Evolutionary conservation across 1,284 basidiomycete species (phyloP), one percentile per base, ranked within the genome.

Genomic region (Cystobasidium slooffiae): DNA sequence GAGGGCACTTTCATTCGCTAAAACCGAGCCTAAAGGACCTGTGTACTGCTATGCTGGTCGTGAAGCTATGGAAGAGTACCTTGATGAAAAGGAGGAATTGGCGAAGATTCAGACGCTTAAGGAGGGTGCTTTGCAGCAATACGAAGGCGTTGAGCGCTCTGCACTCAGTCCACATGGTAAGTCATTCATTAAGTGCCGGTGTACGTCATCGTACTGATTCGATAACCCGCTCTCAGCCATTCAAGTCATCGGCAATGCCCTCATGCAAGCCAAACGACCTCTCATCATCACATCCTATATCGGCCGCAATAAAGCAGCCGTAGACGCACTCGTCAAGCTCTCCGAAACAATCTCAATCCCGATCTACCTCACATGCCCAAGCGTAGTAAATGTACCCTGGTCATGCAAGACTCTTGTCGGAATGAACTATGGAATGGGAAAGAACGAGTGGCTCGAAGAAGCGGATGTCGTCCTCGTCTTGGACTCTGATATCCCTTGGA

Each of bases 401-500:
- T 86, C 86, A 18, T 87, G 90, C 78, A 86, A 85, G 0, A 85
- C 84, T 78, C 86, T 86, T 72, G 78, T 86, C 5, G 88, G 88
- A 0, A 77, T 85, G 31, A 84, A 86, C 6, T 88, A 81, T 77
- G 82, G 81, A 0, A 80, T 82, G 6, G 84, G 85, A 0, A 83
- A 84, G 10, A 84, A 86, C 39, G 77, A 81, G 3, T 83, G 85
- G 65, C 84, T 91, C 16, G 81, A 83, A 51, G 81, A 82, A 37
- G 88, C 88, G 0, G 90, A 91, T 77, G 84, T 87, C 4, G 84
- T 91, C 44, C 81, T 91, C 20, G 82, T 90, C 18, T 75, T 91
- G 12, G 89, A 91, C 67, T 85, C 84, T 8, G 88, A 89, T 74
- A 82, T 90, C 0, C 88, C 89, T 0, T 91, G 88, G 88, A 86